These are phyloP conservation scores for Crucihimalaya himalaica DNA, from an alignment of 345 rosid species.

Conservation along the genomic window DNA sequence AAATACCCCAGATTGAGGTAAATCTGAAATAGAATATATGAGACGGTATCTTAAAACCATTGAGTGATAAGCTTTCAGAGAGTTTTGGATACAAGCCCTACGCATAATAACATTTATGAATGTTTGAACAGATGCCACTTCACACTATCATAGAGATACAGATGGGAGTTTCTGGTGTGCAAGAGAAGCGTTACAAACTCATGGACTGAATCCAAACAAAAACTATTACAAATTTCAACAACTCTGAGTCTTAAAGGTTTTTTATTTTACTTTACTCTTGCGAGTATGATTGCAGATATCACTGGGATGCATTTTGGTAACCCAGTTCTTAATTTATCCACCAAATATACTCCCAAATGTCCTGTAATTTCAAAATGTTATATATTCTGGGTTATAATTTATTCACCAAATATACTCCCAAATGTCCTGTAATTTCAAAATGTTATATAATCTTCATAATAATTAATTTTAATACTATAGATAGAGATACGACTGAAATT, in stretches of 20 bases:
- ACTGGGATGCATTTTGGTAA: slow-evolving; percentile 15
- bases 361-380: slow-evolving; percentile 25
- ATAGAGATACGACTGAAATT: not conserved
- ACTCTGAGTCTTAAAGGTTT: slow-evolving; percentile 1
- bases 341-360: slow-evolving; percentile 4
- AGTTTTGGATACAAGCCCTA: not conserved
- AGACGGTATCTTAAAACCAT: not conserved
- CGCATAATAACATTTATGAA: slow-evolving; percentile 1
- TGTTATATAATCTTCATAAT: slow-evolving; percentile 14
- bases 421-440: slow-evolving; percentile 17
- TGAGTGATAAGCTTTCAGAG: not conserved
- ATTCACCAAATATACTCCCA: slow-evolving; percentile 10
- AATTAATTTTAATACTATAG: not conserved
- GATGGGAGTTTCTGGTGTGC: slow-evolving; percentile 99
- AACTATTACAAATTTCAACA: not conserved
- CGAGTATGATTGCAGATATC: slow-evolving; percentile 14
- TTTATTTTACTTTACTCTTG: slow-evolving; percentile 15
- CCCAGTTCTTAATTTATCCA: slow-evolving; percentile 12
- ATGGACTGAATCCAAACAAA: slow-evolving; percentile 61
- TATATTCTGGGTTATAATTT: not conserved
- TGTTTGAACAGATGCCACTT: slow-evolving; percentile 75
- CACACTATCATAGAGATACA: slow-evolving; percentile 99
- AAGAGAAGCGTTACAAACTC: slow-evolving; percentile 97
- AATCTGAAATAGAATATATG: not conserved
- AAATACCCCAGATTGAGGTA: slow-evolving; percentile 99